These are phyloP conservation scores for Aspergillus haitiensis DNA, from an alignment of 495 filamentous ascomycete genomes.

Conservation along the genomic window DNA sequence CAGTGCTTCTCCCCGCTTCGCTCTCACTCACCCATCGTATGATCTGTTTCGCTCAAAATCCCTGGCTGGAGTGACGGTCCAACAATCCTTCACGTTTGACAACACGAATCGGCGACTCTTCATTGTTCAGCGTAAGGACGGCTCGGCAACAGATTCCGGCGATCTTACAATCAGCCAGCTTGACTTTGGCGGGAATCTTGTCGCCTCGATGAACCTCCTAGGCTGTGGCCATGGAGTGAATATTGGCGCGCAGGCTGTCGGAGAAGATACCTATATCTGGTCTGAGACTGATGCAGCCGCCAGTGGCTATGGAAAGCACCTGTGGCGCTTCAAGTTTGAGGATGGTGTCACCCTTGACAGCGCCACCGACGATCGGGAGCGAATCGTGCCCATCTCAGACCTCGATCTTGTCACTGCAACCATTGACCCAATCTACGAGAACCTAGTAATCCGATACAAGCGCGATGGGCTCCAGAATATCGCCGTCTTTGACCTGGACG, in stretches of 20 bases:
- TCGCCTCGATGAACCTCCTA: constrained; percentile 23
- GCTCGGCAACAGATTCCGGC: constrained; percentile 14
- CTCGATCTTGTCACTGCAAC: constrained; percentile 15
- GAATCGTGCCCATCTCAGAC: not conserved
- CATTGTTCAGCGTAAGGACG: constrained; percentile 20
- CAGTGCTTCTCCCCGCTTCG: constrained; percentile 19
- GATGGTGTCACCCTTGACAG: constrained; percentile 16
- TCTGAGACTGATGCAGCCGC: constrained; percentile 23
- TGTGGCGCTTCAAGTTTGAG: constrained; percentile 24
- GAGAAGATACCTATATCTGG: constrained; percentile 24
- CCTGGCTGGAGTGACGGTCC: constrained; percentile 21
- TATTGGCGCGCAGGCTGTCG: constrained; percentile 22
- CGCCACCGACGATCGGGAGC: constrained; percentile 12
- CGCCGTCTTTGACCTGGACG: constrained; percentile 18
- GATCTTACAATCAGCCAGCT: constrained; percentile 28
- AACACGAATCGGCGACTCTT: constrained; percentile 27
- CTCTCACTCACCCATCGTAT: constrained; percentile 20
- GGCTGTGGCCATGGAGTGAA: constrained; percentile 26
- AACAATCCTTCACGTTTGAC: constrained; percentile 29
- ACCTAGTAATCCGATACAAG: constrained; percentile 19
- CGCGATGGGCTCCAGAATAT: constrained; percentile 16
- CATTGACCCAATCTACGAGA: constrained; percentile 22
- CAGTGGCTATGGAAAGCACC: constrained; percentile 24
- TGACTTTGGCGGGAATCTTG: constrained; percentile 24
- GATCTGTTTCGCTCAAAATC: constrained; percentile 22